Evolutionary conservation across 2,329 filamentous ascomycete genomes (phyloP), one percentile per base, ranked within the genome.

Genomic region (Colletotrichum scovillei): DNA sequence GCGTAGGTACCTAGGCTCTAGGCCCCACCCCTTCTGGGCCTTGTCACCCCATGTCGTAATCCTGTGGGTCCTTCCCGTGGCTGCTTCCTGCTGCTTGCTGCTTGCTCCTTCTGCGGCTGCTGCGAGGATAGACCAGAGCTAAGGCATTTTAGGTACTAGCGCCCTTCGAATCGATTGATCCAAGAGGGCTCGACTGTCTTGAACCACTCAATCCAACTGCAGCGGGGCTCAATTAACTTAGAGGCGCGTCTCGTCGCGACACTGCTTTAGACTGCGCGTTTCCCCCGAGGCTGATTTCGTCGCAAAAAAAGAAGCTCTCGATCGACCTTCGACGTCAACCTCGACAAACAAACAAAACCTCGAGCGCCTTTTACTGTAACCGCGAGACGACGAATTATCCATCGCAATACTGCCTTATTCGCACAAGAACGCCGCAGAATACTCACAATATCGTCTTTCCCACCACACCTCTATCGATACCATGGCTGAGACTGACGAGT

Each of bases 41-140:
- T 66, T 70, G 67, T 73, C 55, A 73, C 67, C 67, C 58, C 46
- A 71, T 73, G 71, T 73, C 67, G 67, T 66, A 71, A 70, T 73
- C 49, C 7, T 38, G 71, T 73, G 71, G 71, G 56, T 60, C 70
- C 67, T 52, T 65, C 52, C 63, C 63, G 63, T 19, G 1, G 32
- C 19, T 57, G 32, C 53, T 28, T 28, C 16, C 42, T 49, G 42
- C 42, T 19, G 16, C 16, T 35, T 35, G 38, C 16, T 12, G 38
- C 38, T 19, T 26, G 49, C 49, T 53, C 49, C 49, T 57, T 53
- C 24, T 69, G 52, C 53, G 26, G 56, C 52, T 53, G 38, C 42
- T 46, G 38, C 28, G 28, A 38, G 32, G 30, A 55, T 49, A 19
- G 1, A 35, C 46, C 35, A 7, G 32, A 57, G 24, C 63, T 28